Percentiles rank a stretch among this genome's conserved stretches.
Conservation (phyloP, 495 filamentous ascomycete species). For the Choiromyces venosus region DNA sequence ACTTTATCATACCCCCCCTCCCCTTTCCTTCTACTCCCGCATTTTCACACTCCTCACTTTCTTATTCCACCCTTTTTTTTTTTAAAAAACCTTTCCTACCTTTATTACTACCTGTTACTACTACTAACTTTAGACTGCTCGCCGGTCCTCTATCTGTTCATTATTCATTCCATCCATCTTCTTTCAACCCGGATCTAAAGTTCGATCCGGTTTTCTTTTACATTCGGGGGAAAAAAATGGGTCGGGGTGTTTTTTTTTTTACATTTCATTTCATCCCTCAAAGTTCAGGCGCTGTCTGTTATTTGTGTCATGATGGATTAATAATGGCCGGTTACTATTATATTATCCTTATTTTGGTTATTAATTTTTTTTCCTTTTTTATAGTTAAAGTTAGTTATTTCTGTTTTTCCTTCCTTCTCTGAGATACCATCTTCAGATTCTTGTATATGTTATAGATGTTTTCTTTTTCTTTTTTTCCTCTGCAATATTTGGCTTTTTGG, state of each 20-base stretch:
- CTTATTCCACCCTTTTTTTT: background rate
- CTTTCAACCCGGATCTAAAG: background rate
- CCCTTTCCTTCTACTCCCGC: background rate
- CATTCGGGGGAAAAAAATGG: background rate
- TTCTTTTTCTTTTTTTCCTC: background rate
- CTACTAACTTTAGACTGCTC: background rate
- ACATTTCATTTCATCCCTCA: background rate
- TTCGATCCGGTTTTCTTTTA: background rate
- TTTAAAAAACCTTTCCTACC: background rate
- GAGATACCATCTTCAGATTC: background rate
- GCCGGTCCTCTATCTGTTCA: background rate
- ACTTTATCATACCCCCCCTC: background rate
- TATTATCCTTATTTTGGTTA: constrained; percentile 1
- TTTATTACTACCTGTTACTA: background rate
- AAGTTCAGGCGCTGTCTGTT: background rate
- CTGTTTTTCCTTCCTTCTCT: background rate
- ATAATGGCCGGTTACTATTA: constrained; percentile 1
- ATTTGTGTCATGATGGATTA: background rate
- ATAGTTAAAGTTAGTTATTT: too few species aligned
- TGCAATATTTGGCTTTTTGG: background rate
- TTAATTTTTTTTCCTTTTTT: background rate
- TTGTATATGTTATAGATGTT: background rate
- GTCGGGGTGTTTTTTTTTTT: background rate
- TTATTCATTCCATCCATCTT: too few species aligned
- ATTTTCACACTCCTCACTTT: background rate